Evolutionary conservation across 148 eudicot species (phyloP).

Genomic region (Limonium bicolor): DNA sequence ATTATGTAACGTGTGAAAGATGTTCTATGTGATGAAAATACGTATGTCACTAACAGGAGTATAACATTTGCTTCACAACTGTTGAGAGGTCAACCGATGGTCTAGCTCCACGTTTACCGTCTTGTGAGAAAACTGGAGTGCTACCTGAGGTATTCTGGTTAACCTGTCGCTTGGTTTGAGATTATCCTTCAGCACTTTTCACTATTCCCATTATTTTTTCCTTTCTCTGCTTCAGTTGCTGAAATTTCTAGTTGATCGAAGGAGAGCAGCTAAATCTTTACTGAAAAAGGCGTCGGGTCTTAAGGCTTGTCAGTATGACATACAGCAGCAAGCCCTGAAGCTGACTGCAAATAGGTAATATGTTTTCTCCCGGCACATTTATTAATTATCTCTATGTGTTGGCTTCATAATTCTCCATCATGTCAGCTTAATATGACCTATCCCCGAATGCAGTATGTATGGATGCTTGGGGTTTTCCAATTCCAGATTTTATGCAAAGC

Average conservation of each 20-base stretch:
- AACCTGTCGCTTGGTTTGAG: no score
- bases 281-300: constrained; percentile 70
- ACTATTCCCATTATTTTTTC: not conserved
- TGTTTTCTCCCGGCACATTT: constrained; percentile 5
- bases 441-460: constrained; percentile 68
- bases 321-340: constrained; percentile 95
- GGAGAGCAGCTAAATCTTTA: constrained; percentile 65
- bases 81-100: constrained; percentile 69
- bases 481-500: constrained; percentile 97
- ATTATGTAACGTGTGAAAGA: not conserved
- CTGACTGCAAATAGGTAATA: constrained; percentile 90
- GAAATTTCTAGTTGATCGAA: constrained; percentile 75
- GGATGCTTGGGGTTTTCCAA: constrained; percentile 96
- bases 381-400: not conserved
- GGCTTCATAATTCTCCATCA: no score
- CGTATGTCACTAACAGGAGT: constrained; percentile 39
- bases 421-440: no score
- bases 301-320: constrained; percentile 72
- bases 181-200: no score
- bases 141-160: constrained; percentile 64
- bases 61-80: constrained; percentile 93
- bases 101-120: constrained; percentile 53
- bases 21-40: not conserved
- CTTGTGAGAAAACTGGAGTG: constrained; percentile 55
- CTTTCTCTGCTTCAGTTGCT: constrained; percentile 34